Conservation (phyloP, 202 grass and related monocot species). For the Panicum hallii region DNA sequence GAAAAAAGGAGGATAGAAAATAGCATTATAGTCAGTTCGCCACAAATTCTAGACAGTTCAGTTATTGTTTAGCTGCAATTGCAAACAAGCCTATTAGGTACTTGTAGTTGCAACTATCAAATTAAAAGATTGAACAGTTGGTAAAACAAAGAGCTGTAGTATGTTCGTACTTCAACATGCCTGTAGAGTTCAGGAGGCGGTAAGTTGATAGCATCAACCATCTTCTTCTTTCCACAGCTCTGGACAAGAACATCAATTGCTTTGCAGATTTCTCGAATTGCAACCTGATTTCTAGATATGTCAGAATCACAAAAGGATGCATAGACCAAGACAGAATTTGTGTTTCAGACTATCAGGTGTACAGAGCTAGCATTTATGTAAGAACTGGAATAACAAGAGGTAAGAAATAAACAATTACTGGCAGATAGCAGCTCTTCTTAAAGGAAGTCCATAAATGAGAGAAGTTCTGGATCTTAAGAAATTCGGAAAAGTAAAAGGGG, state of each 20-base stretch:
- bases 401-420: slow-evolving; percentile 6
- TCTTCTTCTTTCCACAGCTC: slow-evolving; percentile 93
- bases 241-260: slow-evolving; percentile 79
- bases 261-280: slow-evolving; percentile 88
- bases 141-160: slow-evolving; percentile 42
- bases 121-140: slow-evolving; percentile 36
- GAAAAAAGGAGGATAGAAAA: slow-evolving; percentile 14
- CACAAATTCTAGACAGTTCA: background rate
- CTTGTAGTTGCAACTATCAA: slow-evolving; percentile 23
- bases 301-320: slow-evolving; percentile 46
- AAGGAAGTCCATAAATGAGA: background rate
- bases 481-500: background rate
- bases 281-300: slow-evolving; percentile 66
- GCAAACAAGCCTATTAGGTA: slow-evolving; percentile 29
- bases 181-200: slow-evolving; percentile 90
- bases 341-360: background rate
- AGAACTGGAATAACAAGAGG: slow-evolving; percentile 8
- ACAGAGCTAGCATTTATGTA: slow-evolving; percentile 42
- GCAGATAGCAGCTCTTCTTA: background rate
- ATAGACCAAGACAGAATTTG: slow-evolving; percentile 8
- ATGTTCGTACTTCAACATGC: slow-evolving; percentile 92
- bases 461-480: background rate
- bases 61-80: slow-evolving; percentile 2
- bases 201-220: slow-evolving; percentile 82
- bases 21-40: slow-evolving; percentile 30